Evolutionary conservation across 1,139 yeast genomes (phyloP), one percentile per base, ranked within the genome.

Genomic region (Zhuliangozyma blackwelliae): DNA sequence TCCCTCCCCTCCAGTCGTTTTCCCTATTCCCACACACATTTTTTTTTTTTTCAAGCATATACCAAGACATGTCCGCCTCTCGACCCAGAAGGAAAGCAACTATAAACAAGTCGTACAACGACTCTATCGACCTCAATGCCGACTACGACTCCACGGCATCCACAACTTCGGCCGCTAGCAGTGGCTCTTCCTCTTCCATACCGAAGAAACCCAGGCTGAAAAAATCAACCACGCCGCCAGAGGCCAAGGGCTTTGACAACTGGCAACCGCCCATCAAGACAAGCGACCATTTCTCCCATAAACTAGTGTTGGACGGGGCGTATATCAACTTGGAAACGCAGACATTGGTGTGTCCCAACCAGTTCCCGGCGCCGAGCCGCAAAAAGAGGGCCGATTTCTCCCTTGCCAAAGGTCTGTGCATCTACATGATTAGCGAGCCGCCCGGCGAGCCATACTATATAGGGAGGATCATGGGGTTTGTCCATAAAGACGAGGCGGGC

Each of bases 381-480:
- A 39, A 30, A 10, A 32, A 19, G 3, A 27, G 27, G 21, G 25
- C 16, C 10, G 36, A 36, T 20, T 61, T 61, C 37, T 54, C 51
- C 29, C 45, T 77, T 16, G 46, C 46, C 7, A 76, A 75, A 42
- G 78, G 77, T 20, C 96, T 90, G 40, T 82, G 73, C 46, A 83
- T 90, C 5, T 90, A 86, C 55, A 80, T 92, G 78, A 72, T 89
- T 21, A 81, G 95, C 45, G 97, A 88, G 55, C 97, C 97, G 1
- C 92, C 96, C 0, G 95, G 96, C 1, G 97, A 90, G 50, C 97
- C 97, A 0, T 90, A 86, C 62, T 89, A 87, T 52, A 77, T 92
- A 33, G 97, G 95, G 0, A 68, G 94, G 37, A 73, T 92, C 34
- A 76, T 87, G 73, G 95, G 90, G 21, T 88, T 89, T 55, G 58